Conservation (phyloP, 164 flowering plant genomes). For the Sedum album region DNA sequence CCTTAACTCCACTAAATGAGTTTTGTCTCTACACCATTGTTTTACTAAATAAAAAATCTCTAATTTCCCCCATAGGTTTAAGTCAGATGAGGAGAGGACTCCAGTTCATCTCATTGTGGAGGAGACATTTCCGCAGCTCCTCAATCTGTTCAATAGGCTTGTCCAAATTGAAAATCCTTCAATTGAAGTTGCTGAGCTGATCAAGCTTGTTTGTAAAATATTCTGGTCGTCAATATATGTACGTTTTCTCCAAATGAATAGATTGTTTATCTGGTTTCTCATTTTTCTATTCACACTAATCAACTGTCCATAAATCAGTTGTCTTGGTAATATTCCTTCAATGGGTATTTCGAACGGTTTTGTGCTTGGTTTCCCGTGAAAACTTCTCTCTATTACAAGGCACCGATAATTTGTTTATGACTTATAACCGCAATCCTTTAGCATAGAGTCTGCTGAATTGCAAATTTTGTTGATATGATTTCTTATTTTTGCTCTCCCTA, state of each 20-base stretch:
- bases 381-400: background rate
- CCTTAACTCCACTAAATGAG: background rate
- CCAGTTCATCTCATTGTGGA: slow-evolving; percentile 86
- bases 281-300: background rate
- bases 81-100: slow-evolving; percentile 94
- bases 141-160: slow-evolving; percentile 69
- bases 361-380: background rate
- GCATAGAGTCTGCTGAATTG: background rate
- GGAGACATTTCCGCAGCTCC: slow-evolving; percentile 86
- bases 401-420: too few species aligned
- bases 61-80: slow-evolving; percentile 51
- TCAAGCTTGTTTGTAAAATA: slow-evolving; percentile 94
- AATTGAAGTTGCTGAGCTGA: slow-evolving; percentile 77
- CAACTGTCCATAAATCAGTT: background rate
- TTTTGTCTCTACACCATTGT: background rate
- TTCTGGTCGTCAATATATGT: slow-evolving; percentile 99
- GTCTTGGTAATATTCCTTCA: background rate
- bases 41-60: background rate
- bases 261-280: background rate
- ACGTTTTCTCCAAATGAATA: slow-evolving; percentile 23
- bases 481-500: background rate
- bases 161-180: slow-evolving; percentile 74
- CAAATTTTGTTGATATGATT: background rate
- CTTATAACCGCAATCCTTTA: too few species aligned
- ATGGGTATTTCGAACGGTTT: background rate